These are phyloP conservation scores for Cryptosporidium bovis DNA, from an alignment of 169 alveolate genomes.

Conservation along the genomic window DNA sequence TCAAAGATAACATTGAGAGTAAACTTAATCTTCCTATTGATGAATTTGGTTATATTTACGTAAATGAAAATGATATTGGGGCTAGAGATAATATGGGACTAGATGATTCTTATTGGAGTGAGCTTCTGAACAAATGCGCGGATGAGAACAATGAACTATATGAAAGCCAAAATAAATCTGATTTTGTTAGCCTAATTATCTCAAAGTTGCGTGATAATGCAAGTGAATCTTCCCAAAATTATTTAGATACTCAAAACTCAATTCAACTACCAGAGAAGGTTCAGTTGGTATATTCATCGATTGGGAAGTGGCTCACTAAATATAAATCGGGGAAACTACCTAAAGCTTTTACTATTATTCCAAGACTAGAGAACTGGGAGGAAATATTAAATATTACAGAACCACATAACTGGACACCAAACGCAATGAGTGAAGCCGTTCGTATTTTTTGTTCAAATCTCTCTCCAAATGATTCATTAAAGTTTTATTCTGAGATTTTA, in stretches of 20 bases:
- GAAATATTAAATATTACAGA: slow-evolving; percentile 90
- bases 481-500: slow-evolving; percentile 83
- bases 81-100: background rate
- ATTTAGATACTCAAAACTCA: background rate
- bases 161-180: background rate
- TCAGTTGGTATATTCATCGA: slow-evolving; percentile 65
- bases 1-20: slow-evolving; percentile 21
- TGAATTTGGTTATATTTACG: slow-evolving; percentile 37
- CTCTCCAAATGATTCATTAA: slow-evolving; percentile 83
- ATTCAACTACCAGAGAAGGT: slow-evolving; percentile 57
- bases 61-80: slow-evolving; percentile 19
- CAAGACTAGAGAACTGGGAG: slow-evolving; percentile 93
- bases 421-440: slow-evolving; percentile 92
- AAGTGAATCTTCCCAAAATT: background rate
- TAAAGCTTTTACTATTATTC: slow-evolving; percentile 92
- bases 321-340: slow-evolving; percentile 95
- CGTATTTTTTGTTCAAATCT: slow-evolving; percentile 90
- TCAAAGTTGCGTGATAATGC: slow-evolving; percentile 6
- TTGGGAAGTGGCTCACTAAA: slow-evolving; percentile 85
- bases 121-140: background rate
- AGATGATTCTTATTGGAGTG: slow-evolving; percentile 70
- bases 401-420: slow-evolving; percentile 95
- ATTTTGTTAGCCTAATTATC: background rate
- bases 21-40: slow-evolving; percentile 68
- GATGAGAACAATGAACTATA: background rate